Evolutionary conservation across 169 alveolate genomes (phyloP), one percentile per base, ranked within the genome.

Genomic region (Eimeria brunetti): DNA sequence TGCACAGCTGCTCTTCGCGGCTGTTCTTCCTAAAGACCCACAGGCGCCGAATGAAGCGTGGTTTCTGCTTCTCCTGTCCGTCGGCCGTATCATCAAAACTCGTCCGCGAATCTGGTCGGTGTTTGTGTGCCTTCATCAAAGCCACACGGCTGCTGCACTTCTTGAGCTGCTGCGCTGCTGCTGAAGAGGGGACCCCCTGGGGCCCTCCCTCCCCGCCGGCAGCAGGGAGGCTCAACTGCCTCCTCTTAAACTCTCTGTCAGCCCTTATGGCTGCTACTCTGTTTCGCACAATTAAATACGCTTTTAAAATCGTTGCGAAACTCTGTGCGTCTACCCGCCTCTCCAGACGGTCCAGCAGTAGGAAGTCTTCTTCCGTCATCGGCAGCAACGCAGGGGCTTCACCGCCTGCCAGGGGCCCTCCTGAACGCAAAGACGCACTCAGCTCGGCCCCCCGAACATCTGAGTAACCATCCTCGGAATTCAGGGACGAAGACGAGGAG

Each of bases 281-380:
- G 33, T 49, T 91, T 60, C 83, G 83, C 1, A 91, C 73, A 36
- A 91, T 80, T n/a, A 91, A 58, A 41, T 91, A 91, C 38, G 95
- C 95, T 46, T 91, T 91, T 69, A 91, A 44, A 30, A 91, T 91
- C 6, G 95, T 91, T 7, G 95, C 95, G 33, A 91, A 91, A 30
- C 85, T 91, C 41, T 85, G 88, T 36, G 58, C 90, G 20, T 91
- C 75, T 51, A 91, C 91, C 12, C 75, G 69, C 38, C 95, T 12
- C 58, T 85, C 88, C 76, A 91, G 62, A 14, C 95, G 90, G 49
- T 91, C 95, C 58, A 91, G 75, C 41, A 91, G 71, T 16, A 78
- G 73, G 20, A 38, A 58, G 33, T 91, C 95, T 12, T 76, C 60
- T 38, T 14, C 16, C 46, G 88, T 91, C 95, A 80, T 76, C 38